Evolutionary conservation across 345 rosid species (phyloP), one percentile per base, ranked within the genome.

Genomic region (Aquilaria yunnanensis): DNA sequence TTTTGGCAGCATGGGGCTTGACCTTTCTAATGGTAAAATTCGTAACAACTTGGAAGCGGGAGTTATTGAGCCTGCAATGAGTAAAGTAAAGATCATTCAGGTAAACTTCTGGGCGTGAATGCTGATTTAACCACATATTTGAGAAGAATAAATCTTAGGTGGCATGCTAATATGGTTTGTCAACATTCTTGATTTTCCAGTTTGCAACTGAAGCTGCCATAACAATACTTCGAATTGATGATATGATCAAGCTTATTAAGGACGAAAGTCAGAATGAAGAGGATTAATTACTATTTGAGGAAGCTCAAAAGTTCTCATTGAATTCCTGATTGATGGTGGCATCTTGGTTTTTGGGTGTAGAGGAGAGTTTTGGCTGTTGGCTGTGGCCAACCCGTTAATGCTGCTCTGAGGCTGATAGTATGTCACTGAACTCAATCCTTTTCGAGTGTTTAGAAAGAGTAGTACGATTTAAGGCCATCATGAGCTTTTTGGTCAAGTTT

Each of bases 41-140:
- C 92, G 97, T 13, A 94, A 90, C 85, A 94, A 90, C 79, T 72
- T 94, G 65, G 99, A 90, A 72, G 99, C 99, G 2, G 99, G 99
- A 70, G 97, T 94, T 31, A 94, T 94, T 32, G 99, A 94, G 65
- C 97, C 99, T 5, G 99, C 97, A 30, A 94, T 94, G 99, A 94
- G 99, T 91, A 94, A 94, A 88, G 97, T 94, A 65, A 94, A 94
- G 81, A 94, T 94, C 47, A 84, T 94, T 73, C 99, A 94, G 99
- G 99, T 90, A 77, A 56, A 23, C 45, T 12, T 12, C 2, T 14
- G 34, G 11, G 14, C 32, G 1, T 33, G 54, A 14, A 7, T 6
- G n/a, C 12, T 11, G 34, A 23, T 14, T 2, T 60, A 1, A 23
- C 32, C 3, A 9, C 49, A 5, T 41, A 6, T 45, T 32, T 63